Base-by-base conservation (phyloP, 805 yeast species). In the Candida alai region DNA sequence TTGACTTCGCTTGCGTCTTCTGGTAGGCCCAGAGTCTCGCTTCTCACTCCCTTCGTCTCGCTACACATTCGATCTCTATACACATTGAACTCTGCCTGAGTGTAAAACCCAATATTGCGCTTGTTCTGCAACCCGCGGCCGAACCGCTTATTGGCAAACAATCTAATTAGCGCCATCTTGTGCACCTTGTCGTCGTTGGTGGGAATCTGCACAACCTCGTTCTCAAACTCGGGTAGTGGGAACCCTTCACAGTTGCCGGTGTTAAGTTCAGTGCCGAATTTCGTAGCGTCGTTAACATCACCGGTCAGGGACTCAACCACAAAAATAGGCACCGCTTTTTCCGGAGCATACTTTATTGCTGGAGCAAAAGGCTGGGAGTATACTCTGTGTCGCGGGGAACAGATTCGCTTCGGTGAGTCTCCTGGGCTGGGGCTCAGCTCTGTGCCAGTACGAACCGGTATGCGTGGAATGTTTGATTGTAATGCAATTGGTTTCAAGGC, bases 261-360 rank as follows among this genome's bases (percentile, higher is more conserved):
- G 49, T 80, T 80, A 37, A 80, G 62, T 50, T 79, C 84, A 1
- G 86, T 80, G 2, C 84, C 87, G 54, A 74, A 79, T 43, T 69
- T 73, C 3, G 85, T 79, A 7, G 85, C 84, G 47, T 80, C 85
- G 42, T 68, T 70, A 11, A 76, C 47, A 37, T 61, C 62, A 0
- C 84, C 84, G 24, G 79, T 76, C 48, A 77, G 72, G 5, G 84
- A 69, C 43, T 78, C 80, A 19, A 80, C 84, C 28, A 78, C 56
- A 44, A 70, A 65, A 76, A 20, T 51, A 49, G 10, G 43, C 8
- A 26, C 16, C 5, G 28, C 15, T 7, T 26, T 26, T 5, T 19
- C 19, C 10, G 28, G 28, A 5, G 13, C 27, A 32, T 47, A 39
- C 35, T 51, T 54, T 15, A 64, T 43, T 17, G 54, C 44, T 6